Evolutionary conservation across 495 filamentous ascomycete genomes (phyloP).

Genomic region (Aspergillus mulundensis): DNA sequence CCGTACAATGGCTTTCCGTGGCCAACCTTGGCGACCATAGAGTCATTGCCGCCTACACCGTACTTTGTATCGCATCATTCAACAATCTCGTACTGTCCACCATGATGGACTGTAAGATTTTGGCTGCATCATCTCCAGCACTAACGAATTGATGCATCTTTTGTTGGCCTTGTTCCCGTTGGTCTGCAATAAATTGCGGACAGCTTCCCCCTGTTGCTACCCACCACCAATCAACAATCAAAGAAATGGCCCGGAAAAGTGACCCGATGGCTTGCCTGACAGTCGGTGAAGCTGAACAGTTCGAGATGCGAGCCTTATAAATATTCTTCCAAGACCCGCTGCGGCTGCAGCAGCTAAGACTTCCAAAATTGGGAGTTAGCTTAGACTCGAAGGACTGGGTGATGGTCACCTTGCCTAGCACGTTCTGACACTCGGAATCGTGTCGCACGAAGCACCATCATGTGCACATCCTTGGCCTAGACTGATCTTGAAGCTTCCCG

Average conservation of each 20-base stretch:
- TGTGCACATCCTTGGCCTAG: background rate
- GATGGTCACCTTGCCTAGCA: conserved; percentile 1
- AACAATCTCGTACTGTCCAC: too few relatives aligned
- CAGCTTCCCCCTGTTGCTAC: background rate
- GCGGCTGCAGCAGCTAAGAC: background rate
- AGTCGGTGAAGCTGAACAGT: background rate
- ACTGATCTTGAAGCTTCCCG: background rate
- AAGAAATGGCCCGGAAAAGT: background rate
- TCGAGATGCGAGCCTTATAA: background rate
- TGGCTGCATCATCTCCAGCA: background rate
- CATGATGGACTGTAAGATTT: background rate
- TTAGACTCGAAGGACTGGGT: background rate
- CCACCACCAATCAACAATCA: background rate
- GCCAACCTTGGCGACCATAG: too few relatives aligned
- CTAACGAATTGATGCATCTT: too few relatives aligned
- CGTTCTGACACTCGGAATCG: background rate
- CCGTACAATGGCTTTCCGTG: too few relatives aligned
- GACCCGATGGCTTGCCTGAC: background rate
- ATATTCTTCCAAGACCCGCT: background rate
- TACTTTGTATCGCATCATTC: background rate
- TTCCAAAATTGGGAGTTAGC: background rate
- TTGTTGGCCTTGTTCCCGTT: background rate
- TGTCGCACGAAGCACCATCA: background rate
- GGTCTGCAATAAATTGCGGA: background rate
- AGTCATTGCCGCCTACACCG: too few relatives aligned